Evolutionary conservation across 1,284 basidiomycete genomes (phyloP), one percentile per base, ranked within the genome.

Genomic region (Leccinum insigne): DNA sequence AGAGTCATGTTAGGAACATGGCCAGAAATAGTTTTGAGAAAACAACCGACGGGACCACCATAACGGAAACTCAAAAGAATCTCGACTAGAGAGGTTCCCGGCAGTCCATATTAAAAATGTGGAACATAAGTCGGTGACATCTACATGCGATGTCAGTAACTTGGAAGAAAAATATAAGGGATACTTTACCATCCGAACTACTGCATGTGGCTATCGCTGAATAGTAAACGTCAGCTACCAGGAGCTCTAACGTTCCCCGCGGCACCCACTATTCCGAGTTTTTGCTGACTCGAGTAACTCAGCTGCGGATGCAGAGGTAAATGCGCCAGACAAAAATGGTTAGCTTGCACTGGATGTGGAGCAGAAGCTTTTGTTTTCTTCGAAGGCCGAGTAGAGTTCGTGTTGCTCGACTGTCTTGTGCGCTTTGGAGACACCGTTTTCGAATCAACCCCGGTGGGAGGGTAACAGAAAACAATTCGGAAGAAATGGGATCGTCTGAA

Each of bases 391-490:
- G 6, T n/a, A 23, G 40, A 71, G 49, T 40, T 16, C 9, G 52
- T 8, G 58, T 18, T 60, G 56, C 35, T 63, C 29, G 58, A 47
- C 60, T 69, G 64, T 62, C 70, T 71, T n/a, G 56, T 54, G 57
- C 65, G 72, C 58, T 75, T 73, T 58, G 64, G 54, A 56, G 64
- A 60, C 47, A n/a, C 42, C 29, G 26, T 56, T 58, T 47, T 64
- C 49, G 61, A 42, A 58, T 61, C 35, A 35, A 35, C 32, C 32
- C 32, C 32, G 32, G 32, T 35, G 32, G 32, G 67, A 68, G 68
- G 63, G 70, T 69, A 66, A 70, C 66, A 77, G 73, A 69, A 76
- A 75, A 58, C 67, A 66, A 72, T 69, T 78, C 77, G 69, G 75
- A 72, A 65, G 67, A 65, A 68, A 75, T 59, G 70, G 75, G 69